Conservation (phyloP, 1,284 basidiomycete species). For the Pyrrhoderma noxium region DNA sequence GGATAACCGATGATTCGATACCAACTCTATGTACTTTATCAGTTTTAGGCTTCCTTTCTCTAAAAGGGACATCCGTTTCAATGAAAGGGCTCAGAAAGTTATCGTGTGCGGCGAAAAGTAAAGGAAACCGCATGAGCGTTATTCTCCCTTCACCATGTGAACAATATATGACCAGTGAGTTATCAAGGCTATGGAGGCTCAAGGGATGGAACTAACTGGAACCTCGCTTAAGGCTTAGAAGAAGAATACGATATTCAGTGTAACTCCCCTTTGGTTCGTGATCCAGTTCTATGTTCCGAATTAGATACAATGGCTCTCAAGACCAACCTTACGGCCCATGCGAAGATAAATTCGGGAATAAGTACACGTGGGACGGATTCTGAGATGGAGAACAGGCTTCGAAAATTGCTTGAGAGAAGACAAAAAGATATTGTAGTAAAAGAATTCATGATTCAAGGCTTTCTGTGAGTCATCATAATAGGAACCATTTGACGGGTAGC, state of each 20-base stretch:
- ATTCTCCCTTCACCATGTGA: slow-evolving; percentile 48
- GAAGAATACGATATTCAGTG: no score
- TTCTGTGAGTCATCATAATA: background rate
- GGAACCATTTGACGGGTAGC: background rate
- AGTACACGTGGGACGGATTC: slow-evolving; percentile 23
- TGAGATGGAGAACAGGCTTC: slow-evolving; percentile 29
- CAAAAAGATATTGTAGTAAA: slow-evolving; percentile 43
- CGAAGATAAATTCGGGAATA: slow-evolving; percentile 26
- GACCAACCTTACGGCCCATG: slow-evolving; percentile 49
- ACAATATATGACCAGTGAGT: slow-evolving; percentile 45
- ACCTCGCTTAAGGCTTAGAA: no score
- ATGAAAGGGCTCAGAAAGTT: slow-evolving; percentile 51
- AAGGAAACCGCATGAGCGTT: slow-evolving; percentile 36
- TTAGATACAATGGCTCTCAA: slow-evolving; percentile 42
- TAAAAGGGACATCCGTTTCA: slow-evolving; percentile 44
- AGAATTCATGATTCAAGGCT: slow-evolving; percentile 31
- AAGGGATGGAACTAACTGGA: no score
- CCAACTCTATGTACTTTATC: slow-evolving; percentile 43
- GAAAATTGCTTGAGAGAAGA: slow-evolving; percentile 34
- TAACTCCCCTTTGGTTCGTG: slow-evolving; percentile 17
- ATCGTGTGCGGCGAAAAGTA: slow-evolving; percentile 30
- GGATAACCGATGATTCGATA: slow-evolving; percentile 47
- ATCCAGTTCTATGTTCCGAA: slow-evolving; percentile 33
- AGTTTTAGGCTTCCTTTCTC: slow-evolving; percentile 41
- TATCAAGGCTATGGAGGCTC: background rate